Conservation (phyloP, 2,329 filamentous ascomycete species). For the Penicillium expansum region DNA sequence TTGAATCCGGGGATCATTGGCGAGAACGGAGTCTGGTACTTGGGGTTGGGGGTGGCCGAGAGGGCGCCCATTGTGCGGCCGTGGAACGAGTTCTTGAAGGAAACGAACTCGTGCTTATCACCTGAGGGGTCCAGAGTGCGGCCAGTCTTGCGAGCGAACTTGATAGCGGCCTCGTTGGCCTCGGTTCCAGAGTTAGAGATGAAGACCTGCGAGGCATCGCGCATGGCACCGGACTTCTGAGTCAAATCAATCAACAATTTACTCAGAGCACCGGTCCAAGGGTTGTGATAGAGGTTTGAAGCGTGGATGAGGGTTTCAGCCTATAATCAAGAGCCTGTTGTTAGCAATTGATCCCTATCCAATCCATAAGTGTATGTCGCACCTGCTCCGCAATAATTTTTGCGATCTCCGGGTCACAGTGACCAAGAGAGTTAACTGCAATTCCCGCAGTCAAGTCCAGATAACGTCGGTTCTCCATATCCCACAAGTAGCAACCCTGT, state of each 20-base stretch:
- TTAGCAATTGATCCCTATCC: constrained; percentile 6
- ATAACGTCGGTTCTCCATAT: constrained; percentile 83
- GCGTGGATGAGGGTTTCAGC: constrained; percentile 79
- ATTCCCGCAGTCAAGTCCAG: constrained; percentile 95
- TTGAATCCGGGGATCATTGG: constrained; percentile 94
- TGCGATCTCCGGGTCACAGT: constrained; percentile 77
- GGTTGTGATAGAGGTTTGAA: constrained; percentile 96
- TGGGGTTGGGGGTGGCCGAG: constrained; percentile 95
- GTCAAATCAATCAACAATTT: constrained; percentile 82
- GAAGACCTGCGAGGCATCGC: constrained; percentile 75
- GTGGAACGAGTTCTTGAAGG: constrained; percentile 90
- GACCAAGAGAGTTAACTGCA: constrained; percentile 88
- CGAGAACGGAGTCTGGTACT: constrained; percentile 92
- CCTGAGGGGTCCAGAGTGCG: constrained; percentile 70
- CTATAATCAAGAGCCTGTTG: constrained; percentile 34
- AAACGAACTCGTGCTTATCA: constrained; percentile 78
- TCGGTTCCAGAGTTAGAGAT: constrained; percentile 96
- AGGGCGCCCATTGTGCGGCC: constrained; percentile 93
- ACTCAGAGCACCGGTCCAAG: constrained; percentile 87
- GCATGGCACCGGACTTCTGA: constrained; percentile 74
- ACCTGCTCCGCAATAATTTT: constrained; percentile 76
- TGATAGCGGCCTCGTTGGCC: constrained; percentile 96
- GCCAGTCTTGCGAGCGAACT: constrained; percentile 90
- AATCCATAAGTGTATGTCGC: constrained; percentile 14
- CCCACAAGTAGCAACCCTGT: constrained; percentile 83